These are phyloP conservation scores for Botrytis squamosa DNA, from an alignment of 2,329 filamentous ascomycete genomes.

Conservation along the genomic window DNA sequence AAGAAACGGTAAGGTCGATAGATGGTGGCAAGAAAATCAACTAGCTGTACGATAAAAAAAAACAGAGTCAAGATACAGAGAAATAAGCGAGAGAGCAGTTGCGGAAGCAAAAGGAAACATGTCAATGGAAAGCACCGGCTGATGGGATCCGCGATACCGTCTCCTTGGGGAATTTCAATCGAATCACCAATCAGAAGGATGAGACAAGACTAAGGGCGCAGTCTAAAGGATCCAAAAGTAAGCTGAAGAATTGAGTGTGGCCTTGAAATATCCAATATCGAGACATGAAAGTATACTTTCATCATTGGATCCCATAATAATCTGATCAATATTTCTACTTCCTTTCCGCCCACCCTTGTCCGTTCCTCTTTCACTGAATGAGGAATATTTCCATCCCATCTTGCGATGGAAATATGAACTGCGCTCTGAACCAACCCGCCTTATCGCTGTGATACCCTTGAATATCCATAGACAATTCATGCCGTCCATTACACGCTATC, in stretches of 20 bases:
- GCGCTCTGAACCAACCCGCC: neutral
- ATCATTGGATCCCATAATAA: too few relatives aligned
- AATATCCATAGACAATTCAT: neutral
- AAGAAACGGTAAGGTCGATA: neutral
- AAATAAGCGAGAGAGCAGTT: neutral
- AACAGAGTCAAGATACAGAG: neutral
- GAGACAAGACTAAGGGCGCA: neutral
- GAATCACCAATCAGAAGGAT: neutral
- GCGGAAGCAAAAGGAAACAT: neutral
- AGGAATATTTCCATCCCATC: neutral
- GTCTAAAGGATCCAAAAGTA: neutral
- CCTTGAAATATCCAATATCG: fast-evolving
- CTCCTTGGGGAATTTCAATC: neutral
- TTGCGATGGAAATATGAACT: neutral
- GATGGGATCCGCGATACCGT: too few relatives aligned
- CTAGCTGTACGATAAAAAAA: neutral
- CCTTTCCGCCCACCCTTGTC: neutral
- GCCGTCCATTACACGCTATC: neutral
- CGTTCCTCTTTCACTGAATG: neutral
- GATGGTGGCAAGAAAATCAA: neutral
- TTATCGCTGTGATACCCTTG: neutral
- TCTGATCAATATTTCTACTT: neutral
- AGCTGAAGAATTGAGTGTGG: neutral
- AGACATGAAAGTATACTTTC: neutral
- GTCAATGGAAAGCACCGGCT: neutral